These are phyloP conservation scores for Triangularia verruculosa DNA, from an alignment of 2,329 filamentous ascomycete genomes.

Conservation along the genomic window DNA sequence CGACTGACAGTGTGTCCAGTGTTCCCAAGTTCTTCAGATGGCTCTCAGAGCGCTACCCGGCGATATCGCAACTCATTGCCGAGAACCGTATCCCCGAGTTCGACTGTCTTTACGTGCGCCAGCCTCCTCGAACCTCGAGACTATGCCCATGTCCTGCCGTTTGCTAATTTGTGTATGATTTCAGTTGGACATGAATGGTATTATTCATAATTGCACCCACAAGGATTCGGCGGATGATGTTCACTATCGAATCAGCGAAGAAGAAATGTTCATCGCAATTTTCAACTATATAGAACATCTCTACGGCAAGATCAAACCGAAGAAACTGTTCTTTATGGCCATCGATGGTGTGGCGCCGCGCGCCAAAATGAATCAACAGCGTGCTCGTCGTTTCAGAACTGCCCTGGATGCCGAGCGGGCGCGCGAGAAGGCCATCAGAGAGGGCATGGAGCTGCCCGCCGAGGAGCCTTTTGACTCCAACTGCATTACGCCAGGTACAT, in stretches of 20 bases:
- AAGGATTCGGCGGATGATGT: constrained; percentile 92
- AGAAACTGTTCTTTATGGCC: constrained; percentile 99
- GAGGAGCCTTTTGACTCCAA: constrained; percentile 98
- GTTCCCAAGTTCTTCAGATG: constrained; percentile 94
- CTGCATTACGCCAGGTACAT: constrained; percentile 83
- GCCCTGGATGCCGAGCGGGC: constrained; percentile 87
- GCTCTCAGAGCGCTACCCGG: constrained; percentile 98
- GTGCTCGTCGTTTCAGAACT: constrained; percentile 89
- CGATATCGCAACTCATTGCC: constrained; percentile 96
- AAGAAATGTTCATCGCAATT: constrained; percentile 99
- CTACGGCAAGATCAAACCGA: constrained; percentile 97
- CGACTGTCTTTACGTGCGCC: constrained; percentile 82
- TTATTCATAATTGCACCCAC: constrained; percentile 99
- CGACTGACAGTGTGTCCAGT: constrained; percentile 36
- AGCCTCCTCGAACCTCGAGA: constrained; percentile 19
- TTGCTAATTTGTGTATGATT: constrained; percentile 34
- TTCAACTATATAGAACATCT: constrained; percentile 99
- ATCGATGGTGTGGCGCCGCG: constrained; percentile 96
- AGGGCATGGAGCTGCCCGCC: constrained; percentile 90
- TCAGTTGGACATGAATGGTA: constrained; percentile 94
- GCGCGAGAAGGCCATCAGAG: constrained; percentile 84
- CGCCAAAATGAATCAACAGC: constrained; percentile 99
- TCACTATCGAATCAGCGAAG: constrained; percentile 89
- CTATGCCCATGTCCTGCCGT: constrained; percentile 28
- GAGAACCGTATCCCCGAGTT: constrained; percentile 99